phyloP scores from a whole-genome alignment of 2,329 filamentous ascomycete species.

The Calonectria fujianensis region DNA sequence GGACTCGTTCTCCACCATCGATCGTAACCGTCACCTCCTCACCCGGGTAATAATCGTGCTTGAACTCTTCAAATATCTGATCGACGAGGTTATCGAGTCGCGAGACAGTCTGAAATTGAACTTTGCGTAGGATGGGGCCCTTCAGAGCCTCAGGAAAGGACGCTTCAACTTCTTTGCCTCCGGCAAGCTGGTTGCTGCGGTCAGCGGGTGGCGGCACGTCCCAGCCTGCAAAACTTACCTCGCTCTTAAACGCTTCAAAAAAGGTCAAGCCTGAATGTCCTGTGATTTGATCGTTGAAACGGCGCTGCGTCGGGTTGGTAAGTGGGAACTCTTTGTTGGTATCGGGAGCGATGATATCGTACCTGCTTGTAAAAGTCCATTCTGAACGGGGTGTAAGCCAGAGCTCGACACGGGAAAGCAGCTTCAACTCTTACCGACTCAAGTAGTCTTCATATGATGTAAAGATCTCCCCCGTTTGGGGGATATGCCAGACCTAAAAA shows the following conservation, averaged over 20 bases:
- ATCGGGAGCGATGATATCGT: constrained; percentile 56
- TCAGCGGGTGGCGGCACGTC: constrained; percentile 39
- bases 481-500: constrained; percentile 90
- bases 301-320: constrained; percentile 72
- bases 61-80: constrained; percentile 85
- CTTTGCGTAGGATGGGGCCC: constrained; percentile 90
- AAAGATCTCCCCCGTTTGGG: constrained; percentile 93
- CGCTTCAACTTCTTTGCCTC: constrained; percentile 91
- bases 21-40: constrained; percentile 87
- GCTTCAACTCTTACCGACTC: constrained; percentile 76
- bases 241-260: constrained; percentile 93
- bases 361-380: constrained; percentile 97
- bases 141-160: constrained; percentile 94
- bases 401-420: neutral
- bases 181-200: constrained; percentile 74
- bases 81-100: constrained; percentile 89
- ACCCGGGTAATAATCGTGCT: constrained; percentile 92
- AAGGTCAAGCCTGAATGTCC: constrained; percentile 94
- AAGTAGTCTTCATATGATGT: constrained; percentile 91
- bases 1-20: constrained; percentile 79
- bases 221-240: constrained; percentile 75
- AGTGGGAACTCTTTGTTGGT: constrained; percentile 39
- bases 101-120: constrained; percentile 92
- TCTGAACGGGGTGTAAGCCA: constrained; percentile 65
- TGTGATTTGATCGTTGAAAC: constrained; percentile 97